Evolutionary conservation across 2,329 filamentous ascomycete genomes (phyloP).

Genomic region (Talaromyces sp.): DNA sequence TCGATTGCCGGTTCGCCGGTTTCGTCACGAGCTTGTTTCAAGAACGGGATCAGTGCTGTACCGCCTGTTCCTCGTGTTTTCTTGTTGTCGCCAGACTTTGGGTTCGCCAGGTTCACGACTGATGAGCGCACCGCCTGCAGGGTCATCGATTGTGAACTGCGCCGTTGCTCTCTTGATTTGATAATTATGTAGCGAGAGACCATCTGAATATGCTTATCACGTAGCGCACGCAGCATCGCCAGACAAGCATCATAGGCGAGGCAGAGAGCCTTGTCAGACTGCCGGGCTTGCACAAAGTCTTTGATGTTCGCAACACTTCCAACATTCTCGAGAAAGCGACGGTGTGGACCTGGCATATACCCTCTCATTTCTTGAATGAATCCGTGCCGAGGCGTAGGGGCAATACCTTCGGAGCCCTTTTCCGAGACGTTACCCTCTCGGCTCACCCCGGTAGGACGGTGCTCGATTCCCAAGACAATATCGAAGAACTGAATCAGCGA

Average conservation of each 20-base stretch:
- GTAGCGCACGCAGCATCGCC: constrained; percentile 68
- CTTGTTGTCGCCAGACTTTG: constrained; percentile 41
- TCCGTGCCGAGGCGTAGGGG: constrained; percentile 62
- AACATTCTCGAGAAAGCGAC: constrained; percentile 80
- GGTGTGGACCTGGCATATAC: constrained; percentile 94
- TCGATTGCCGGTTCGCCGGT: constrained; percentile 86
- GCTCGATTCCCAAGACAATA: constrained; percentile 80
- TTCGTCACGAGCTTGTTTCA: constrained; percentile 95
- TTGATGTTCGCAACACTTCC: constrained; percentile 79
- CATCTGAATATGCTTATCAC: constrained; percentile 94
- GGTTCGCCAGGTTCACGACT: constrained; percentile 51
- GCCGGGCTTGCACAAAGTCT: constrained; percentile 65
- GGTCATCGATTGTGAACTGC: constrained; percentile 56
- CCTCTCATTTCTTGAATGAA: constrained; percentile 96
- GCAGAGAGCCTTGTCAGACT: constrained; percentile 59
- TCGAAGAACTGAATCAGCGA: constrained; percentile 98
- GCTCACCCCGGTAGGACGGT: constrained; percentile 78
- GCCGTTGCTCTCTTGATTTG: constrained; percentile 71
- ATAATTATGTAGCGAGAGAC: constrained; percentile 94
- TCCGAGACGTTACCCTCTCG: constrained; percentile 38
- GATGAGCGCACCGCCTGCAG: constrained; percentile 39
- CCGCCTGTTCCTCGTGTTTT: constrained; percentile 86
- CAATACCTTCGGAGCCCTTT: constrained; percentile 39
- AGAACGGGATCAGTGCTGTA: constrained; percentile 87
- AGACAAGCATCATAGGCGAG: constrained; percentile 89